phyloP scores from a whole-genome alignment of 306 rosid genomes.

The Quercus engelmannii region DNA sequence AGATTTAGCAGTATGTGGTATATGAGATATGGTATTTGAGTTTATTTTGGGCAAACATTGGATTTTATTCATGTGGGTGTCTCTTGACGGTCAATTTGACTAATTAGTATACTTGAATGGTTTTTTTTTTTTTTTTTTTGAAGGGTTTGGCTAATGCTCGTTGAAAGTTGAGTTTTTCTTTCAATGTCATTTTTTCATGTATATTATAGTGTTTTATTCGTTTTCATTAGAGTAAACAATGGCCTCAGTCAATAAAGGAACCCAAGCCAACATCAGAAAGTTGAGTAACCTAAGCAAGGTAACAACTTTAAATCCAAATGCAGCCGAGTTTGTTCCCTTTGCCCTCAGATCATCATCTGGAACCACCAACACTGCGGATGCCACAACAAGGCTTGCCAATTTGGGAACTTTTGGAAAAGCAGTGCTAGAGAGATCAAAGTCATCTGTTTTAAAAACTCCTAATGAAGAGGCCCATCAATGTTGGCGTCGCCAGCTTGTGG shows the following conservation, averaged over 20 bases:
- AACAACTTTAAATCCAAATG: conserved; percentile 78
- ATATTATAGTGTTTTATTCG: conserved; percentile 1
- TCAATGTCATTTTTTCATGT: neutral
- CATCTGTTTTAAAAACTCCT: conserved; percentile 69
- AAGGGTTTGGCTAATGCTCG: conserved; percentile 85
- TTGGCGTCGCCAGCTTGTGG: conserved; percentile 89
- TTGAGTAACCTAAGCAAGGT: conserved; percentile 52
- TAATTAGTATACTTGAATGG: conserved; percentile 1
- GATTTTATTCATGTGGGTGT: neutral
- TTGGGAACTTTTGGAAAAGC: conserved; percentile 70
- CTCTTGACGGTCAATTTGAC: neutral
- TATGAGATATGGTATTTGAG: neutral
- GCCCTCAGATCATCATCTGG: conserved; percentile 72
- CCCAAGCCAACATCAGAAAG: conserved; percentile 40
- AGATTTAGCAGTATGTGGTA: neutral
- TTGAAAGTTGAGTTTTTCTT: conserved; percentile 17
- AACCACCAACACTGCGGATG: conserved; percentile 52
- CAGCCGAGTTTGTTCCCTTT: conserved; percentile 82
- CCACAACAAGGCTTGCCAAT: conserved; percentile 33
- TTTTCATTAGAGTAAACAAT: conserved; percentile 52
- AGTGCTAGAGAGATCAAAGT: conserved; percentile 71
- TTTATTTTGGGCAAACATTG: neutral
- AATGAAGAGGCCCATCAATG: conserved; percentile 86
- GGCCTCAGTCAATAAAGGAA: conserved; percentile 71
- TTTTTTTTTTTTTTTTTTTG: conserved; percentile 46